These are phyloP conservation scores for Aspergillus piperis DNA, from an alignment of 2,329 filamentous ascomycete species.

Conservation along the genomic window DNA sequence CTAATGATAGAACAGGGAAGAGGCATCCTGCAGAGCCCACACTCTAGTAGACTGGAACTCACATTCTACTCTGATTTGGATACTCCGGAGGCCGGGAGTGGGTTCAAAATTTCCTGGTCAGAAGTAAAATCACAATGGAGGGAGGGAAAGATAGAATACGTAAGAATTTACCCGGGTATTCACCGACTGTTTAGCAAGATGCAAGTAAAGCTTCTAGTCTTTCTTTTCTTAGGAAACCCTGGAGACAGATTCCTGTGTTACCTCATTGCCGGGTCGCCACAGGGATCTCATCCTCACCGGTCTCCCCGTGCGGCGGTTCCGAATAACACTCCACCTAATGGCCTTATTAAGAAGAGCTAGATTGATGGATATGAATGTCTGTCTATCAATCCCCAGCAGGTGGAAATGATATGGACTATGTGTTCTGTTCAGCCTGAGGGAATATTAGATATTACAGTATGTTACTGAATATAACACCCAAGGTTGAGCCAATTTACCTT, in stretches of 20 bases:
- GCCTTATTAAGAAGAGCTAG: neutral
- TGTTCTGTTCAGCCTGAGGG: neutral
- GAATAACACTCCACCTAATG: neutral
- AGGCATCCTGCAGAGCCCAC: neutral
- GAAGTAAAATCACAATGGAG: neutral
- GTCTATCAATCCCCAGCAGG: neutral
- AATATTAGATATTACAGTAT: too few species aligned
- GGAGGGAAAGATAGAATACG: neutral
- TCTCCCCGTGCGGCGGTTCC: neutral
- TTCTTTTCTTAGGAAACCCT: neutral
- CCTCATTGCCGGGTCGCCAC: neutral
- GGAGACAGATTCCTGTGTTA: neutral
- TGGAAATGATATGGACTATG: neutral
- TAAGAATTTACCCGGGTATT: slow-evolving; percentile 1
- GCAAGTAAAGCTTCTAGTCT: neutral
- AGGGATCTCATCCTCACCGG: neutral
- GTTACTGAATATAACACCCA: too few species aligned
- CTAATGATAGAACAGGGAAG: neutral
- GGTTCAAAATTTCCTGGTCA: neutral
- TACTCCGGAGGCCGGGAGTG: neutral
- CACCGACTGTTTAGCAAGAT: neutral
- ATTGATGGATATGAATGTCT: neutral
- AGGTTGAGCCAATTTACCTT: too few species aligned
- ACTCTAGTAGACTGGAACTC: neutral
- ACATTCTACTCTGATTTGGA: neutral